These are phyloP conservation scores for Exophiala bonariae DNA, from an alignment of 2,329 filamentous ascomycete genomes.

Conservation along the genomic window DNA sequence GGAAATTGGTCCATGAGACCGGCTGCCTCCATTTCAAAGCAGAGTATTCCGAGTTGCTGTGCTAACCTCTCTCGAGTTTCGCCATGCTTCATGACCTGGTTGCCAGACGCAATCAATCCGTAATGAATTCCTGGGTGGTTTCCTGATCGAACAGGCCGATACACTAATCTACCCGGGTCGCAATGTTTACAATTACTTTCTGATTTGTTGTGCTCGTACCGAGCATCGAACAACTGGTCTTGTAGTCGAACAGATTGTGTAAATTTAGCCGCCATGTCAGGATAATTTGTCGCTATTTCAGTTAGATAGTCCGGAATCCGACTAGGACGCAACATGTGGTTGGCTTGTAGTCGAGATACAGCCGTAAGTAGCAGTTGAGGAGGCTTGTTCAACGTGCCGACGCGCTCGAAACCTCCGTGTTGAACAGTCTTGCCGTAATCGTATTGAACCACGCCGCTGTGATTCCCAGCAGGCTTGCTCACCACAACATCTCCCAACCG, in stretches of 20 bases:
- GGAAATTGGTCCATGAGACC: slow-evolving; percentile 16
- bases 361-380: slow-evolving; percentile 22
- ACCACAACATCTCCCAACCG: slow-evolving; percentile 32
- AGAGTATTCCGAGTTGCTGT: background rate
- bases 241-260: too few relatives aligned
- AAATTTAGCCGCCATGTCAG: too few relatives aligned
- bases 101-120: slow-evolving; percentile 24
- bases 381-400: slow-evolving; percentile 20
- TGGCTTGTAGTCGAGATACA: background rate
- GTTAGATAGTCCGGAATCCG: too few relatives aligned
- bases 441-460: slow-evolving; percentile 27
- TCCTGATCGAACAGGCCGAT: too few relatives aligned
- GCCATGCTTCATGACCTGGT: slow-evolving; percentile 20
- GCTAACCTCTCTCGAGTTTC: background rate
- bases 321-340: too few relatives aligned
- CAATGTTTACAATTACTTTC: too few relatives aligned
- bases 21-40: slow-evolving; percentile 18
- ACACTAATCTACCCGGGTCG: too few relatives aligned
- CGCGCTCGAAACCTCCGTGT: slow-evolving; percentile 25
- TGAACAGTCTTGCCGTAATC: slow-evolving; percentile 1
- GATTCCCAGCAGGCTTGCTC: slow-evolving; percentile 5
- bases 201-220: too few relatives aligned
- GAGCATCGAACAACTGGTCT: too few relatives aligned
- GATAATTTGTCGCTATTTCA: too few relatives aligned
- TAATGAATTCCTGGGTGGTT: too few relatives aligned